Evolutionary conservation across 1,284 basidiomycete species (phyloP).

Genomic region (Naganishia albida): DNA sequence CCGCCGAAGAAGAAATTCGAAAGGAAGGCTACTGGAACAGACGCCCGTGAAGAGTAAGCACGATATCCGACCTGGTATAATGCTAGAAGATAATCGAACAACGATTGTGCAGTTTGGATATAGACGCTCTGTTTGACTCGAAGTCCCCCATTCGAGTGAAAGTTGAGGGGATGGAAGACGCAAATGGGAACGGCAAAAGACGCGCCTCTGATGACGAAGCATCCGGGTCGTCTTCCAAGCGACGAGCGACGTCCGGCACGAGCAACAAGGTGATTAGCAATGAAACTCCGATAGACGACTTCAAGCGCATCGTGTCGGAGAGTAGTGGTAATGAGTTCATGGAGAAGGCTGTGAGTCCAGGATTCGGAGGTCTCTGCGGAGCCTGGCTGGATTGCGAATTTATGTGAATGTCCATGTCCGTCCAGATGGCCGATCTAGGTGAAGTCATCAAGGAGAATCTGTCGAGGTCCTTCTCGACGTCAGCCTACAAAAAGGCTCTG

Average conservation of each 20-base stretch:
- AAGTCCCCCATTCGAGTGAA: slow-evolving; percentile 52
- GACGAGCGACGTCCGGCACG: neutral
- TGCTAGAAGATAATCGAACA: neutral
- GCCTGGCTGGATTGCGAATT: no score
- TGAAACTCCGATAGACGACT: slow-evolving; percentile 72
- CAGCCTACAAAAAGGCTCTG: slow-evolving; percentile 67
- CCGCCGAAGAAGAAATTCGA: slow-evolving; percentile 59
- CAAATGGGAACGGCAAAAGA: slow-evolving; percentile 40
- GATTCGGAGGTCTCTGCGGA: neutral
- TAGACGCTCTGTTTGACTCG: slow-evolving; percentile 47
- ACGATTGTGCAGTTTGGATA: slow-evolving; percentile 45
- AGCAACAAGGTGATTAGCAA: slow-evolving; percentile 61
- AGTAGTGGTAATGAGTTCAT: slow-evolving; percentile 67
- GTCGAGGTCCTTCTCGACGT: slow-evolving; percentile 65
- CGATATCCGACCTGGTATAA: neutral
- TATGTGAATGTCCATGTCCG: neutral
- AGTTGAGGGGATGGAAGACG: slow-evolving; percentile 11
- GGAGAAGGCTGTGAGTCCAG: slow-evolving; percentile 66
- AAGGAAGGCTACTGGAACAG: slow-evolving; percentile 14
- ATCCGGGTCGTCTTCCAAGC: neutral
- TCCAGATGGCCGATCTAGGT: slow-evolving; percentile 63
- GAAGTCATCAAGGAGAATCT: slow-evolving; percentile 71
- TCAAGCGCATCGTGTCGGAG: slow-evolving; percentile 64
- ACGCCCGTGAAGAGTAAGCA: slow-evolving; percentile 27
- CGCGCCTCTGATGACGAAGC: slow-evolving; percentile 33